Evolutionary conservation across 805 yeast species (phyloP), one percentile per base, ranked within the genome.

Genomic region (Wickerhamomyces bisporus): DNA sequence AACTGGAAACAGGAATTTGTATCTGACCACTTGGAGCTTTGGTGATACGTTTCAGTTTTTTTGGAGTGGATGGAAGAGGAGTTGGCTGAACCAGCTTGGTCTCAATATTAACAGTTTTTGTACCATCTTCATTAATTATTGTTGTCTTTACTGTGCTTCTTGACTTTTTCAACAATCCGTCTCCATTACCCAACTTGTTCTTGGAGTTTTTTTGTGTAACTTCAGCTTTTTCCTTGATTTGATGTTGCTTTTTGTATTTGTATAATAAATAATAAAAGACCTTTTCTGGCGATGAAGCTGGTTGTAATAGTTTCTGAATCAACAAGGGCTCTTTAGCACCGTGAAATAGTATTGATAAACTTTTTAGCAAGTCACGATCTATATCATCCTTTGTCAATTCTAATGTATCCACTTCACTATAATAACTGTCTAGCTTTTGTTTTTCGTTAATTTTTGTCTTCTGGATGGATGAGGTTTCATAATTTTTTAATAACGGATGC

Each of bases 401-500:
- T 36, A 67, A 41, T 34, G 61, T 57, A 11, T 63, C 62, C 34
- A 66, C 70, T 40, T 64, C 68, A 23, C 62, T 53, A 26, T 66
- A 67, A 32, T 62, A 52, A 30, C 60, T 61, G 38, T 46, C 46
- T 49, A 41, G 48, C 65, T 62, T 53, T 60, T 43, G 48, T 24
- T 41, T 40, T 29, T 53, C 58, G 8, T 36, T 18, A 13, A 34
- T 32, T 44, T 63, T 58, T n/a, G 55, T 57, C 36, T 61, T 52
- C 31, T 55, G 48, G 1, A 60, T 56, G 19, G 58, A 62, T 35
- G 49, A 52, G 20, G 64, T 62, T 6, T 80, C 79, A 50, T 93
- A 87, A 61, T 87, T 87, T 30, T 68, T 73, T 46, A 93, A 64
- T 31, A 93, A 65, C 3, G 97, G 96, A 63, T 93, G 98, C 19